These are phyloP conservation scores for Colletotrichum australisinense DNA, from an alignment of 2,329 filamentous ascomycete species.

Conservation along the genomic window DNA sequence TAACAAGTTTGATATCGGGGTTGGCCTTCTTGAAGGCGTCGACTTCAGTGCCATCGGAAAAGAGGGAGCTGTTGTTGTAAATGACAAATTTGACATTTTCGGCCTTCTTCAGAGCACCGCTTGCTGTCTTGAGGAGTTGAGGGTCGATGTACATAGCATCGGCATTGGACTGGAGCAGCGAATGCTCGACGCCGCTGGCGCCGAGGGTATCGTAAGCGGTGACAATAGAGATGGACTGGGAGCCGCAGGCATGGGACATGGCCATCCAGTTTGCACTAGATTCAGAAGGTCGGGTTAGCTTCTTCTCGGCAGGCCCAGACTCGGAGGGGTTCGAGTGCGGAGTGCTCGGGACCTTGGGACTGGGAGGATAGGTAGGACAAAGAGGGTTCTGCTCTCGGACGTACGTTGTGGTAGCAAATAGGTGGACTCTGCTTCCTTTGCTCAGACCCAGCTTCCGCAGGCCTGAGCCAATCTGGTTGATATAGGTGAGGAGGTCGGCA, in stretches of 20 bases:
- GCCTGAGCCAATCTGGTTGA: slow-evolving; percentile 77
- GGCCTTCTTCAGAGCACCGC: slow-evolving; percentile 66
- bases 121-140: slow-evolving; percentile 74
- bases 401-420: slow-evolving; percentile 86
- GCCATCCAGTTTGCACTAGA: slow-evolving; percentile 83
- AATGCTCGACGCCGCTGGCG: slow-evolving; percentile 85
- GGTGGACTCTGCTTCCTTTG: slow-evolving; percentile 63
- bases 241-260: slow-evolving; percentile 79
- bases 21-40: slow-evolving; percentile 67
- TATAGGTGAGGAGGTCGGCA: slow-evolving; percentile 79
- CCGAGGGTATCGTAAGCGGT: slow-evolving; percentile 96
- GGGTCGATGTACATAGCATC: slow-evolving; percentile 90
- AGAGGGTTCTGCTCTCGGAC: slow-evolving; percentile 37
- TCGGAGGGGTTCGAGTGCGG: neutral
- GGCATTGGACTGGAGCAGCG: slow-evolving; percentile 82
- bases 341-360: neutral
- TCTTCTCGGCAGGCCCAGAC: slow-evolving; percentile 2
- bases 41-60: slow-evolving; percentile 63
- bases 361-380: neutral
- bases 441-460: slow-evolving; percentile 72
- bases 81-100: slow-evolving; percentile 69
- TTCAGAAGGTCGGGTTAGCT: slow-evolving; percentile 30
- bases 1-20: slow-evolving; percentile 63
- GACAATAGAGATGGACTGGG: slow-evolving; percentile 91
- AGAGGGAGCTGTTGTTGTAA: slow-evolving; percentile 69